Evolutionary conservation across 805 yeast species (phyloP).

Genomic region (Lipomyces mesembrius): DNA sequence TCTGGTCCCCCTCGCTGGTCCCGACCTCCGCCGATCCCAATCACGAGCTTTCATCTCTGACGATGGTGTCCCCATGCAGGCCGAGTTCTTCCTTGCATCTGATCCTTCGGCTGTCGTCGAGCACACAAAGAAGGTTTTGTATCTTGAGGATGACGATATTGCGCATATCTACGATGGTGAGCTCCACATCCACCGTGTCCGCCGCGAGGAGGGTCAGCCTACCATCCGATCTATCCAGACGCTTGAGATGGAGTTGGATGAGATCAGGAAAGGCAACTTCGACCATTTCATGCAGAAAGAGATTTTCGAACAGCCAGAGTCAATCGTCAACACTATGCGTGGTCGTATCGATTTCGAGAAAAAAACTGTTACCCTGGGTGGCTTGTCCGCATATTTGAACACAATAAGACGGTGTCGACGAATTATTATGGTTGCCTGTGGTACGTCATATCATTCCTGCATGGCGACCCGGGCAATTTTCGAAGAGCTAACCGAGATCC

Average conservation of each 20-base stretch:
- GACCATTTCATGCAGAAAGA: conserved; percentile 98
- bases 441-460: conserved; percentile 98
- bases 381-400: conserved; percentile 79
- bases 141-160: conserved; percentile 96
- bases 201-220: conserved; percentile 73
- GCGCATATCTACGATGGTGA: conserved; percentile 99
- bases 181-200: conserved; percentile 95
- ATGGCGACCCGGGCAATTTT: conserved; percentile 94
- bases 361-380: conserved; percentile 80
- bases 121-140: conserved; percentile 95
- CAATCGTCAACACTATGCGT: conserved; percentile 98
- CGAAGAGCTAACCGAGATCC: conserved; percentile 95
- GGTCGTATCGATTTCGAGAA: conserved; percentile 95
- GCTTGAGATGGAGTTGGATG: conserved; percentile 93
- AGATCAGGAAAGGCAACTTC: conserved; percentile 97
- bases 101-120: conserved; percentile 97
- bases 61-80: conserved; percentile 89
- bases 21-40: conserved; percentile 81
- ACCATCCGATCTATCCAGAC: conserved; percentile 96
- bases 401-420: conserved; percentile 94
- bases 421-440: conserved; percentile 98
- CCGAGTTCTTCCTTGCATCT: conserved; percentile 93
- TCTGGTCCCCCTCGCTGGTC: conserved; percentile 55
- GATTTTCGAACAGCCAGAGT: conserved; percentile 97
- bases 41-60: conserved; percentile 96